phyloP scores from a whole-genome alignment of 768 basidiomycete genomes.

The Mycena capillaripes region DNA sequence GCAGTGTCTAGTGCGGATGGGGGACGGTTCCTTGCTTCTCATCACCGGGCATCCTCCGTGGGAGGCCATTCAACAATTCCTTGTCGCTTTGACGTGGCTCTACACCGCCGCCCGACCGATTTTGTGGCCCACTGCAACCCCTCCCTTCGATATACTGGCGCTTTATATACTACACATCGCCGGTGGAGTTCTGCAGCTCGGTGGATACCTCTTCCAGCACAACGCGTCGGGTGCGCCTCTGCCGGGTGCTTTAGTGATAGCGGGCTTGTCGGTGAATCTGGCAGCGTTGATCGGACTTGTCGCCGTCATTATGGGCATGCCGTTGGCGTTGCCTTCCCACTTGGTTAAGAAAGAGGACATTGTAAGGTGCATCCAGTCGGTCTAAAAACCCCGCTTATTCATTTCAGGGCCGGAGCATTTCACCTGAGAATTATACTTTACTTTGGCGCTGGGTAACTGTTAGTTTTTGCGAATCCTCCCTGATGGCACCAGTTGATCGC shows the following conservation, averaged over 20 bases:
- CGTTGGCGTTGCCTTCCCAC: constrained; percentile 67
- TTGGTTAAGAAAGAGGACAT: constrained; percentile 65
- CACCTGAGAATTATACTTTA: constrained; percentile 80
- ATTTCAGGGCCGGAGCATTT: constrained; percentile 44
- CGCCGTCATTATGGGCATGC: constrained; percentile 66
- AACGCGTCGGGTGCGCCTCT: constrained; percentile 51
- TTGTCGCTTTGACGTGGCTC: constrained; percentile 73
- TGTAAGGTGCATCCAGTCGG: constrained; percentile 34
- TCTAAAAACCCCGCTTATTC: no score
- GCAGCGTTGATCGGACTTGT: constrained; percentile 58
- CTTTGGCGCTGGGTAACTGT: constrained; percentile 11
- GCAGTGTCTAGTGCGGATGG: constrained; percentile 71
- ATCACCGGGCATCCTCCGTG: constrained; percentile 53
- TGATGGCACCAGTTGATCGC: no score
- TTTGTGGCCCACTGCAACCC: constrained; percentile 65
- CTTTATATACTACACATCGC: constrained; percentile 67
- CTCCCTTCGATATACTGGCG: constrained; percentile 73
- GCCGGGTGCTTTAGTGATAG: constrained; percentile 48
- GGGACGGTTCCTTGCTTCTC: constrained; percentile 67
- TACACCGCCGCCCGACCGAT: constrained; percentile 73
- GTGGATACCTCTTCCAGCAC: constrained; percentile 68
- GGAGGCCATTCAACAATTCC: constrained; percentile 55
- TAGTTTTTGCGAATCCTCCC: no score
- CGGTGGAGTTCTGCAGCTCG: constrained; percentile 63
- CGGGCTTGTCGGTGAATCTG: constrained; percentile 58